A percentile compares a stretch with the other conserved stretches of the same genome.
Evolutionary conservation across 169 alveolate species (phyloP).

Genomic region (Cryptosporidium parvum): DNA sequence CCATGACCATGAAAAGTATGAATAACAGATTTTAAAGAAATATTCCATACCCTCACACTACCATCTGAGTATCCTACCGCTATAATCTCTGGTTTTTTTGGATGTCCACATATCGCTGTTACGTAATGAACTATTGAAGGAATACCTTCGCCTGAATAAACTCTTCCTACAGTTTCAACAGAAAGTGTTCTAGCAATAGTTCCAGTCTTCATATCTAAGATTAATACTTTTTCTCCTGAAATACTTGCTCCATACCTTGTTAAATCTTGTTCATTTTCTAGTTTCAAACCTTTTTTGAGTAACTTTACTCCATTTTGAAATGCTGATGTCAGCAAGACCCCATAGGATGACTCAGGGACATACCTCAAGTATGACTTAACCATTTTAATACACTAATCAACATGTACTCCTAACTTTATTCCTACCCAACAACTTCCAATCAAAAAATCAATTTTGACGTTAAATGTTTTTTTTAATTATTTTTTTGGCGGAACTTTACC

Average conservation of each 20-base stretch:
- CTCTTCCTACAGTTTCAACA: slow-evolving; percentile 71
- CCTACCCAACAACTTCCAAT: slow-evolving; percentile 35
- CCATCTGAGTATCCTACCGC: slow-evolving; percentile 89
- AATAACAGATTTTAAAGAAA: slow-evolving; percentile 65
- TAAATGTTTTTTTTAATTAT: slow-evolving; percentile 24
- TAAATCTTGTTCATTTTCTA: slow-evolving; percentile 5
- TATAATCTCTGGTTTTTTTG: slow-evolving; percentile 77
- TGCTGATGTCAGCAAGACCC: slow-evolving; percentile 82
- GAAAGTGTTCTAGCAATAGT: slow-evolving; percentile 76
- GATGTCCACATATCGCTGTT: slow-evolving; percentile 78
- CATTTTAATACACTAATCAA: slow-evolving; percentile 80
- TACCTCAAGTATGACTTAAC: slow-evolving; percentile 91
- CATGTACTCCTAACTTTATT: slow-evolving; percentile 71
- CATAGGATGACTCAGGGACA: slow-evolving; percentile 85
- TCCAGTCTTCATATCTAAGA: slow-evolving; percentile 78
- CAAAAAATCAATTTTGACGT: slow-evolving; percentile 73
- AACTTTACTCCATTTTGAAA: slow-evolving; percentile 79
- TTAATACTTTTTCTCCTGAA: slow-evolving; percentile 77
- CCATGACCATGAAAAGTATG: slow-evolving; percentile 85
- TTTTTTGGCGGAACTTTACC: slow-evolving; percentile 78
- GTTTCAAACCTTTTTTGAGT: slow-evolving; percentile 35
- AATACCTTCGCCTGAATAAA: slow-evolving; percentile 79
- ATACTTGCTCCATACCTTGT: slow-evolving; percentile 77
- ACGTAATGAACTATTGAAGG: slow-evolving; percentile 80
- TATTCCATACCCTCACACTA: slow-evolving; percentile 83